phyloP scores from a whole-genome alignment of 306 rosid species.

The Prunus mongolica region DNA sequence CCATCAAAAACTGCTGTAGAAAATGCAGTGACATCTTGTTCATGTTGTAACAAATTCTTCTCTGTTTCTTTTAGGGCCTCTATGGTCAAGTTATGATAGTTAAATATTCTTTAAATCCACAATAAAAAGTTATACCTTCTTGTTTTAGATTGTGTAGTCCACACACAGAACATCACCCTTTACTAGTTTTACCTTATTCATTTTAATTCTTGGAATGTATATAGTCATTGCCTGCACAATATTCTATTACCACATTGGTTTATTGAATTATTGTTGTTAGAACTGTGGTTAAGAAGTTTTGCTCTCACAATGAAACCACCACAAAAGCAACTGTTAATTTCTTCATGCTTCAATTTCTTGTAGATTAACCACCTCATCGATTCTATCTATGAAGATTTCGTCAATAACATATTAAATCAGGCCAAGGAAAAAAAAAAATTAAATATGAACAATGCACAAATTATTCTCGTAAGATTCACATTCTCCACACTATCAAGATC shows the following conservation, averaged over 20 bases:
- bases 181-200: not conserved
- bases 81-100: not conserved
- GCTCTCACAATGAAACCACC: too few species aligned
- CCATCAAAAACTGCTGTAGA: constrained; percentile 8
- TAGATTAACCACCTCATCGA: not conserved
- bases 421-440: too few species aligned
- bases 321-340: too few species aligned
- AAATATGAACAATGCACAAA: too few species aligned
- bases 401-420: too few species aligned
- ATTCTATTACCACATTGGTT: not conserved
- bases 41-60: constrained; percentile 6
- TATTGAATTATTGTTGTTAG: not conserved
- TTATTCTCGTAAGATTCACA: too few species aligned
- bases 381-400: not conserved
- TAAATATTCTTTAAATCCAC: constrained; percentile 16
- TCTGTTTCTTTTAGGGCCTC: not conserved
- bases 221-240: not conserved
- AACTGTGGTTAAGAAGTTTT: not conserved
- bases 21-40: constrained; percentile 9
- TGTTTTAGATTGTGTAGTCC: constrained; percentile 10
- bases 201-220: constrained; percentile 12
- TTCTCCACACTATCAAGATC: too few species aligned
- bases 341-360: too few species aligned
- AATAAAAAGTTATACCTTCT: constrained; percentile 12
- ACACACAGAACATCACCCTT: not conserved